phyloP scores from a whole-genome alignment of 2,329 filamentous ascomycete genomes.

The Chrysoporthe cubensis region DNA sequence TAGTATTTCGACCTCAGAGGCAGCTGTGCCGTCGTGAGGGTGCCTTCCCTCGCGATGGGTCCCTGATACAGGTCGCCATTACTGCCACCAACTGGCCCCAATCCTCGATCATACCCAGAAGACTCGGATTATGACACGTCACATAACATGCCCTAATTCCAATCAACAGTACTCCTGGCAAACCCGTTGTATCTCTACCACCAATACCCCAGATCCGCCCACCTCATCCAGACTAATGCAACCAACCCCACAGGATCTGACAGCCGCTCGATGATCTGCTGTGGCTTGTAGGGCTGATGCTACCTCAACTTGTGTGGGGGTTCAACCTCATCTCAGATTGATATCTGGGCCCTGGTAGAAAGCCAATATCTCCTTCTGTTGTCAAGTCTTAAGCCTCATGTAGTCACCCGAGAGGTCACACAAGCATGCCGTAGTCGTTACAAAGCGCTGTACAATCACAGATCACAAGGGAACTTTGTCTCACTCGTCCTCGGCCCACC shows the following conservation, averaged over 20 bases:
- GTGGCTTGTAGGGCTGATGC: constrained; percentile 22
- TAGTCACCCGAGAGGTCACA: background rate
- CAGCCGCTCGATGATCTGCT: constrained; percentile 16
- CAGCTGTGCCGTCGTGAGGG: background rate
- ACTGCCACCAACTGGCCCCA: background rate
- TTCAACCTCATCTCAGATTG: background rate
- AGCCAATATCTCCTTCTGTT: background rate
- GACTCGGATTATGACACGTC: background rate
- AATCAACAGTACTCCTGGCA: background rate
- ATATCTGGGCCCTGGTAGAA: background rate
- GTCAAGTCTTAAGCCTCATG: background rate
- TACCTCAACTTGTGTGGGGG: background rate
- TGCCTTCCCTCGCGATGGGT: background rate
- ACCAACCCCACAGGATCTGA: constrained; percentile 19
- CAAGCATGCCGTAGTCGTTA: background rate
- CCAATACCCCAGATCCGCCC: constrained; percentile 9
- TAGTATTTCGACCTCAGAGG: background rate
- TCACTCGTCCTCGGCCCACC: background rate
- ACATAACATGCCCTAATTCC: background rate
- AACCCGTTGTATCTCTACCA: background rate
- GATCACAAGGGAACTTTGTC: background rate
- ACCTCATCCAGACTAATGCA: constrained; percentile 22
- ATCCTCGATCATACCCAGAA: background rate
- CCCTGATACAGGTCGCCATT: background rate
- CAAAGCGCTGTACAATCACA: background rate